Conservation (phyloP, 164 flowering plant genomes). For the Vitis rotundifolia region DNA sequence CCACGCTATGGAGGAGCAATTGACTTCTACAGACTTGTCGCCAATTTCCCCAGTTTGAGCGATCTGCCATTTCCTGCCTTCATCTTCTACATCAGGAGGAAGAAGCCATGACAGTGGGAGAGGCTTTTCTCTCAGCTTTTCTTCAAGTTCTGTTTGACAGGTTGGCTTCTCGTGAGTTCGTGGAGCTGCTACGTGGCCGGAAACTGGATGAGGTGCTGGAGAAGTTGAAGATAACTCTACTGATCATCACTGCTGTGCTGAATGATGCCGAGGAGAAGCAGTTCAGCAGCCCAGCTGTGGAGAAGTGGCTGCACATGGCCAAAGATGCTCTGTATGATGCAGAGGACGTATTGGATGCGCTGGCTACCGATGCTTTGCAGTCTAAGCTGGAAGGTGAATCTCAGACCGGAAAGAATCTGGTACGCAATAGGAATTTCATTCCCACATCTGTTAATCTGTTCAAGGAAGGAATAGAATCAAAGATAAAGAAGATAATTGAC, state of each 20-base stretch:
- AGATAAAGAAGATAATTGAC: slow-evolving; percentile 3
- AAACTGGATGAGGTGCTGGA: background rate
- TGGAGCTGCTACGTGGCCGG: background rate
- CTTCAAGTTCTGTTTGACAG: slow-evolving; percentile 8
- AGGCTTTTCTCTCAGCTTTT: slow-evolving; percentile 13
- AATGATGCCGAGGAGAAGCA: slow-evolving; percentile 27
- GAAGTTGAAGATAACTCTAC: slow-evolving; percentile 5
- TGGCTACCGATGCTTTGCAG: slow-evolving; percentile 15
- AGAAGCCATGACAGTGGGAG: slow-evolving; percentile 8
- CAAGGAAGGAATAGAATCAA: background rate
- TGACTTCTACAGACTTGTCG: no score
- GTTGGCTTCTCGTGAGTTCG: slow-evolving; percentile 2
- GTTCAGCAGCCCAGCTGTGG: background rate
- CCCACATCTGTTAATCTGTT: slow-evolving; percentile 7
- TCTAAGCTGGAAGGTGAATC: background rate
- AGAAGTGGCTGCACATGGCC: slow-evolving; percentile 11
- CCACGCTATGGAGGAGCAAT: no score
- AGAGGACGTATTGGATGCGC: slow-evolving; percentile 21
- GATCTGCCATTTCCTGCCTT: no score
- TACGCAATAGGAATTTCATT: background rate
- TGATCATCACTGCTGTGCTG: slow-evolving; percentile 7
- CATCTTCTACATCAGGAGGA: no score
- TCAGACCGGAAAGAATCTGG: background rate
- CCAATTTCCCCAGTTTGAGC: no score
- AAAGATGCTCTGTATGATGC: slow-evolving; percentile 10